A percentile compares a stretch with the other conserved stretches of the same genome.
phyloP scores from a whole-genome alignment of 306 rosid species.

The Gleditsia sinensis region DNA sequence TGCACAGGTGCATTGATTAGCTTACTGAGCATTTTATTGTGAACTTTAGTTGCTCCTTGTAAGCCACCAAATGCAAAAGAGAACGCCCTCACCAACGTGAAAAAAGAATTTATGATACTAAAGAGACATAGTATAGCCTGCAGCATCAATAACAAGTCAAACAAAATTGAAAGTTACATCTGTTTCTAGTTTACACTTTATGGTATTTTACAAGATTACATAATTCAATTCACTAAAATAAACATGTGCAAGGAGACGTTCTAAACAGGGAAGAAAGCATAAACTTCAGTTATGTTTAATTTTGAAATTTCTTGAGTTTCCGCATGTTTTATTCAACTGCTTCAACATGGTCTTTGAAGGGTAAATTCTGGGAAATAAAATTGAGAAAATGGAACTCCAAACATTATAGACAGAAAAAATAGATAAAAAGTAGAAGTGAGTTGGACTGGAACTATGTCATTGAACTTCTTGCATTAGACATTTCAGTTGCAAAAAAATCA shows the following conservation, averaged over 20 bases:
- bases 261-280: constrained; percentile 1
- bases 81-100: constrained; percentile 94
- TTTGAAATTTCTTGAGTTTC: neutral
- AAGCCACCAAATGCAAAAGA: constrained; percentile 96
- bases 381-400: constrained; percentile 25
- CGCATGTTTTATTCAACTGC: neutral
- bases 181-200: neutral
- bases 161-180: constrained; percentile 22
- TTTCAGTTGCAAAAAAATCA: constrained; percentile 19
- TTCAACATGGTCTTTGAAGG: constrained; percentile 9
- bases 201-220: neutral
- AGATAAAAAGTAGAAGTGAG: neutral
- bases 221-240: constrained; percentile 8
- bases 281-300: constrained; percentile 7
- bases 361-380: neutral
- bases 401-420: neutral
- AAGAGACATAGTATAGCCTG: constrained; percentile 85
- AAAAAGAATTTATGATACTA: constrained; percentile 74
- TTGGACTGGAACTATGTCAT: neutral
- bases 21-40: constrained; percentile 63
- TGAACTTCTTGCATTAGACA: constrained; percentile 19
- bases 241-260: neutral
- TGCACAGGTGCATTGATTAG: constrained; percentile 82
- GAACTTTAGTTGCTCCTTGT: constrained; percentile 85
- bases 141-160: constrained; percentile 33